Conservation (phyloP, 2,329 filamentous ascomycete species). For the Venturia oleaginea region DNA sequence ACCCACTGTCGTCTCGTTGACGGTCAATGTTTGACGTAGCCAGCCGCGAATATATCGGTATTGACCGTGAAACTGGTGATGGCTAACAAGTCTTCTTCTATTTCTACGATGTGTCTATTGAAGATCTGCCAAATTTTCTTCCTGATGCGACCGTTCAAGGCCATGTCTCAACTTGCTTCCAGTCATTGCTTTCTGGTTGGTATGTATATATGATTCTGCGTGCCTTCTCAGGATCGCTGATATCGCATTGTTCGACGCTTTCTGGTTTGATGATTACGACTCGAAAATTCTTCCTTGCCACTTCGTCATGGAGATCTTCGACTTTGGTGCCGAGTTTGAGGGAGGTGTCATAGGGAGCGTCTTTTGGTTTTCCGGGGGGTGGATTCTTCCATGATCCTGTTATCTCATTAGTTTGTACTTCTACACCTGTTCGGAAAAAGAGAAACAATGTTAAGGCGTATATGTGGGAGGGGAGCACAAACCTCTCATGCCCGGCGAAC, state of each 20-base stretch:
- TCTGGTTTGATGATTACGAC: conserved; percentile 80
- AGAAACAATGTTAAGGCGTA: not conserved
- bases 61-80: too few relatives aligned
- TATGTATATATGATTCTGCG: conserved; percentile 61
- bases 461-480: too few relatives aligned
- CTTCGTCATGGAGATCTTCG: conserved; percentile 57
- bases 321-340: conserved; percentile 52
- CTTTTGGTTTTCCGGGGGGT: conserved; percentile 39
- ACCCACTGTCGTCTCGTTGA: too few relatives aligned
- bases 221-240: conserved; percentile 55
- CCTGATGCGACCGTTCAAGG: conserved; percentile 38
- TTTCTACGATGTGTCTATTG: too few relatives aligned
- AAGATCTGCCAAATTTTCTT: too few relatives aligned
- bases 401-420: not conserved
- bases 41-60: too few relatives aligned
- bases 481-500: conserved; percentile 71
- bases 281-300: conserved; percentile 68
- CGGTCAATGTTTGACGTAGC: too few relatives aligned
- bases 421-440: not conserved
- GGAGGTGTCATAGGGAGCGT: conserved; percentile 30
- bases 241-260: conserved; percentile 65
- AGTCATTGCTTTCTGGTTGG: conserved; percentile 21
- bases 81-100: too few relatives aligned
- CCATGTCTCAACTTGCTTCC: conserved; percentile 57
- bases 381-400: conserved; percentile 55